A percentile compares a stretch with the other conserved stretches of the same genome.
These are phyloP conservation scores for Globisporangium solare DNA, from an alignment of 352 stramenopile species.

Conservation along the genomic window DNA sequence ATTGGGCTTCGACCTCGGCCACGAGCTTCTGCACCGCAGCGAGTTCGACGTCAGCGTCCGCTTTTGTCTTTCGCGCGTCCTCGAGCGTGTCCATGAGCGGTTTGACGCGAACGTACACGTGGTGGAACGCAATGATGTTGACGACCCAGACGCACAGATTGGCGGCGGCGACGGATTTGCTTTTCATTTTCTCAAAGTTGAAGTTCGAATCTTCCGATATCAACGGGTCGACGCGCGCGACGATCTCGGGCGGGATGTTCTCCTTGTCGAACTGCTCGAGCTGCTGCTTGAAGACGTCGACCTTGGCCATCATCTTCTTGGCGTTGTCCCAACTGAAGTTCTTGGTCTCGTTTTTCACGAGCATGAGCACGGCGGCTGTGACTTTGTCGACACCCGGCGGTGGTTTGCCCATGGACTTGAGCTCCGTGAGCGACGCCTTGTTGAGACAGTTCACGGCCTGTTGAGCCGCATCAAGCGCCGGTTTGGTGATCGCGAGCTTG, in stretches of 20 bases:
- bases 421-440: slow-evolving; percentile 83
- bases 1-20: slow-evolving; percentile 73
- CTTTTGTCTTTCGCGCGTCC: slow-evolving; percentile 67
- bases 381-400: slow-evolving; percentile 88
- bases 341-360: slow-evolving; percentile 92
- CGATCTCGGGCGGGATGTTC: slow-evolving; percentile 86
- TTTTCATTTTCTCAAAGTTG: slow-evolving; percentile 93
- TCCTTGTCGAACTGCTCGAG: slow-evolving; percentile 91
- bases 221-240: slow-evolving; percentile 74
- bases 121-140: slow-evolving; percentile 91
- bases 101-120: slow-evolving; percentile 93
- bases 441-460: slow-evolving; percentile 89
- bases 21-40: slow-evolving; percentile 79
- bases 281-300: slow-evolving; percentile 89
- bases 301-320: slow-evolving; percentile 96
- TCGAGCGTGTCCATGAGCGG: slow-evolving; percentile 92
- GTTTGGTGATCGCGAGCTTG: slow-evolving; percentile 78
- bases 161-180: slow-evolving; percentile 86
- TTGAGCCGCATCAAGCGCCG: slow-evolving; percentile 74
- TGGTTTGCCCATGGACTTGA: slow-evolving; percentile 88
- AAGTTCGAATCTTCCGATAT: slow-evolving; percentile 90
- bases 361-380: slow-evolving; percentile 86
- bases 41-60: slow-evolving; percentile 77
- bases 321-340: slow-evolving; percentile 94
- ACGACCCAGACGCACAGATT: slow-evolving; percentile 93